These are phyloP conservation scores for Cairneyella variabilis DNA, from an alignment of 495 filamentous ascomycete species.

Conservation along the genomic window DNA sequence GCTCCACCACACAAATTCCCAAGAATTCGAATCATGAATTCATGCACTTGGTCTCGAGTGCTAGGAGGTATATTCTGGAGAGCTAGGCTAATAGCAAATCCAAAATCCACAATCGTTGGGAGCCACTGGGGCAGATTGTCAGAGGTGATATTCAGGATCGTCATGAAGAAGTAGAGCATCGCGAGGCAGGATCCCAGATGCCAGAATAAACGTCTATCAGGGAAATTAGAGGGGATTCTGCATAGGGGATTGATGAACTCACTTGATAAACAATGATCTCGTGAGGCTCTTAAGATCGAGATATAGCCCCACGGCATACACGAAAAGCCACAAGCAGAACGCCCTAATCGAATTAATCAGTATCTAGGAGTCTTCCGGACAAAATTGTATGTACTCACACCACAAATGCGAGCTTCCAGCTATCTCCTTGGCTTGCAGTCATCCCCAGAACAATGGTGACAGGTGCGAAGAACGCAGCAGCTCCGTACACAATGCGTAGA, in stretches of 20 bases:
- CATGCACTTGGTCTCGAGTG: neutral
- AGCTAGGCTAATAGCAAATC: neutral
- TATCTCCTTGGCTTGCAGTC: constrained; percentile 2
- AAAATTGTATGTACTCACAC: neutral
- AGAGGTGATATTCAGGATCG: neutral
- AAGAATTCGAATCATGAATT: neutral
- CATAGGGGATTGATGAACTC: neutral
- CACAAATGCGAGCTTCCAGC: neutral
- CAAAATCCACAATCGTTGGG: neutral
- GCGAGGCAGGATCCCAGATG: neutral
- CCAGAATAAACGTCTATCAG: neutral
- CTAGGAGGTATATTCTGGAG: neutral
- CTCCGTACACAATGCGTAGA: too few species aligned
- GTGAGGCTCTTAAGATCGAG: neutral
- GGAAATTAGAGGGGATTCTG: neutral
- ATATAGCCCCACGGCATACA: neutral
- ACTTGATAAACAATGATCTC: neutral
- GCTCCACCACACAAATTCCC: neutral
- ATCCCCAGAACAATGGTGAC: constrained; percentile 1
- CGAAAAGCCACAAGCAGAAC: neutral
- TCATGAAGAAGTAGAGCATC: neutral
- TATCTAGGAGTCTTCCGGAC: neutral
- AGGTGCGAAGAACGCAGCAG: neutral
- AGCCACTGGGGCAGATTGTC: constrained; percentile 3
- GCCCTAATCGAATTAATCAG: neutral